Evolutionary conservation across 441 rosid species (phyloP), one percentile per base, ranked within the genome.

Genomic region (Euphorbia schlechtendalii): DNA sequence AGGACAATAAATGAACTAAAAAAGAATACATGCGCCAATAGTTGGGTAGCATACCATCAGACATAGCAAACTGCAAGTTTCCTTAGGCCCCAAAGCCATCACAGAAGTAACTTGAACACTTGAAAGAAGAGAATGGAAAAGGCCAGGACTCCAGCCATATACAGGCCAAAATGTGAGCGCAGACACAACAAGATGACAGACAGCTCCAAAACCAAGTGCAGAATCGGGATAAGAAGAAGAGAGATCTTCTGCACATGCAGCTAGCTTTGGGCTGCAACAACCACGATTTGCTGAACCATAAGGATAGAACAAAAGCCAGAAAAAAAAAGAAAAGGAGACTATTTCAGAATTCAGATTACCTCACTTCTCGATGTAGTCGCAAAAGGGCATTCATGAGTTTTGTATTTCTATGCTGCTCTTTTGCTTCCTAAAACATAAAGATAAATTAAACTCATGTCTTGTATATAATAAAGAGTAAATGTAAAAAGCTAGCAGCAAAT

Each of bases 121-220:
- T 12, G 85, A 77, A 59, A 94, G 85, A 69, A 94, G 86, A 45
- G 96, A 82, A 77, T 82, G 89, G 78, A 94, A 91, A 73, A 94
- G 96, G 60, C 96, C 92, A 52, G 99, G 99, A 76, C 84, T 76
- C 99, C 99, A 94, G 52, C 92, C 96, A 85, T 81, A 78, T 34
- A 89, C 83, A 34, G 99, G 96, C 99, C 99, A 94, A 80, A 82
- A 91, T 71, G 92, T 81, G 78, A 94, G 94, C 45, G 98, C 88
- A 22, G 99, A 91, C 68, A 86, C 98, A 60, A 82, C 61, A 72
- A 94, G 96, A 80, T 91, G 99, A 83, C 96, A 91, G 63, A 91
- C 88, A 75, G 96, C 89, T 81, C 94, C 98, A 72, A 87, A 91
- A 71, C 98, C 85, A 73, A 94, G 98, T 27, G 96, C 98, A 76